Base-by-base conservation (phyloP, 805 yeast species). In the Candida vartiovaarae region DNA sequence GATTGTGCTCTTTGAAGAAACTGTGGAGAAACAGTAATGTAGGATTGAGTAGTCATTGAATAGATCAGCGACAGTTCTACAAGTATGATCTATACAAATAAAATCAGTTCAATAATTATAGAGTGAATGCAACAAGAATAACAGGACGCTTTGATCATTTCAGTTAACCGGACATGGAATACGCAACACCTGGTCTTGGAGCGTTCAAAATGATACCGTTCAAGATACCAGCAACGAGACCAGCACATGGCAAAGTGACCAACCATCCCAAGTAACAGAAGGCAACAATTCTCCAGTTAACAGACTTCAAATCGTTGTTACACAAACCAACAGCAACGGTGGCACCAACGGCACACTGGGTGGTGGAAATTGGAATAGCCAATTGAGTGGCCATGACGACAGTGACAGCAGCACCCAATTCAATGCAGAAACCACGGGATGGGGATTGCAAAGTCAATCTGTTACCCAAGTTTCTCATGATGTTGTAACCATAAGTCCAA, bases 291-390 rank as follows among this genome's bases (percentile, higher is more conserved):
- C 84, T 74, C 89, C 89, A 84, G 68, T 84, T 83, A 46, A 82
- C 82, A 5, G 84, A 74, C 52, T 64, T 74, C 54, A 70, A 50
- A 56, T 79, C 84, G 53, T 66, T 67, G 70, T 83, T 84, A 66
- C 87, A 81, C 47, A 82, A 66, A 43, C 89, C 91, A 51, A 84
- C 85, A 55, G 75, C 77, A 6, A 83, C 86, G 34, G 85, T 80
- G 46, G 87, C 86, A 47, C 91, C 91, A 44, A 79, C 82, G 10
- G 88, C 86, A 60, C 80, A 75, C 63, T 83, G 90, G 4, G 91
- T 84, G 28, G 91, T 84, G 6, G 89, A 82, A 30, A 82, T 76
- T 38, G 91, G 91, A 50, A 83, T 78, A 5, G 72, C 67, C 49
- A 83, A 70, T 61, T 80, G 83, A 5, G 91, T 77, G 29, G 91